A percentile compares a stretch with the other conserved stretches of the same genome.
Conservation (phyloP, 805 yeast species). For the Middelhovenomyces tepae region DNA sequence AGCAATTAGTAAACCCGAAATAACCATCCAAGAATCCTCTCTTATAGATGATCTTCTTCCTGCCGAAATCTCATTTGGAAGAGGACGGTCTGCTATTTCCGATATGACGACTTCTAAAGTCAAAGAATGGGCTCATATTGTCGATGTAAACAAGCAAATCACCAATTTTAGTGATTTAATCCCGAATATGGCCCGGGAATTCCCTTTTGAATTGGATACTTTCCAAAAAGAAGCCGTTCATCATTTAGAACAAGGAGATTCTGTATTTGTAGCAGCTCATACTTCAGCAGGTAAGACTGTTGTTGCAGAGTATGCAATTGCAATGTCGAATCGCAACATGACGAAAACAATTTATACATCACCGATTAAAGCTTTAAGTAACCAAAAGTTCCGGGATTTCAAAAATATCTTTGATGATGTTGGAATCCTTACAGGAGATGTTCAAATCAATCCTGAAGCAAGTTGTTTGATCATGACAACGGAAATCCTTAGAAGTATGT, state of each 20-base stretch:
- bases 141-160: conserved; percentile 73
- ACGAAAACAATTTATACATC: conserved; percentile 95
- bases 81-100: conserved; percentile 22
- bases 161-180: conserved; percentile 81
- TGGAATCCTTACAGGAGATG: conserved; percentile 96
- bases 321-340: conserved; percentile 93
- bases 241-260: conserved; percentile 94
- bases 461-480: conserved; percentile 96
- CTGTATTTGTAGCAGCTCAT: conserved; percentile 98
- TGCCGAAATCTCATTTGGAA: conserved; percentile 39
- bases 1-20: background rate
- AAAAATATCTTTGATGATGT: conserved; percentile 76
- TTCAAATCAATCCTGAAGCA: conserved; percentile 94
- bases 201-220: conserved; percentile 92
- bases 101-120: conserved; percentile 26
- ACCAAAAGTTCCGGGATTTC: conserved; percentile 85
- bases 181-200: conserved; percentile 85
- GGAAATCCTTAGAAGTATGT: conserved; percentile 89
- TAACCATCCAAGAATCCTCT: conserved; percentile 11
- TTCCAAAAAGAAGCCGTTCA: conserved; percentile 96
- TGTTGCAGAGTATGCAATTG: conserved; percentile 96
- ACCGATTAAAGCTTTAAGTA: conserved; percentile 85
- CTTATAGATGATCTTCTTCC: conserved; percentile 43
- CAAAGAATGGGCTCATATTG: conserved; percentile 90
- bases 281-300: conserved; percentile 99